Evolutionary conservation across 78 protist species (phyloP), one percentile per base, ranked within the genome.

Genomic region (Isochrysis galbana): DNA sequence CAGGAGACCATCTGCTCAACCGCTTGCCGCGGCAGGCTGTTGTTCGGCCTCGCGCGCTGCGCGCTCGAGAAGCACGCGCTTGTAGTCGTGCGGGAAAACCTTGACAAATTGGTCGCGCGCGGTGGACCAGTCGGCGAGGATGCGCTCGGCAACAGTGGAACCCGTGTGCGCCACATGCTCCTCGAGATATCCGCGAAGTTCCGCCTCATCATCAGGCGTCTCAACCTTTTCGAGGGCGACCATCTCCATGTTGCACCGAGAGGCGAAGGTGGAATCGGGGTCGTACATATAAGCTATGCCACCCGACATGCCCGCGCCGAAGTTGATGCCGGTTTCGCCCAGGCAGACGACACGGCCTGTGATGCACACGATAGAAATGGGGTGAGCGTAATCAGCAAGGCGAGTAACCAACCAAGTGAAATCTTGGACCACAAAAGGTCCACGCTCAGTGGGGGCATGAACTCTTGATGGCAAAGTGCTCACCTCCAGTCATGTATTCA

Each of bases 401-500:
- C n/a, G n/a, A n/a, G n/a, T n/a, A n/a, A n/a, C n/a, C n/a, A n/a
- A n/a, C n/a, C n/a, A n/a, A n/a, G n/a, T n/a, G n/a, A n/a, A n/a
- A n/a, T n/a, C n/a, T n/a, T n/a, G n/a, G n/a, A n/a, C n/a, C n/a
- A n/a, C n/a, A n/a, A n/a, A n/a, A n/a, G n/a, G n/a, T n/a, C n/a
- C n/a, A n/a, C n/a, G n/a, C n/a, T n/a, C n/a, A n/a, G n/a, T n/a
- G n/a, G n/a, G n/a, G n/a, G n/a, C n/a, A n/a, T n/a, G n/a, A n/a
- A n/a, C n/a, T n/a, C n/a, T n/a, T n/a, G n/a, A n/a, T n/a, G n/a
- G n/a, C n/a, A n/a, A n/a, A n/a, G n/a, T n/a, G n/a, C 11, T 78
- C 42, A 5, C 98, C 98, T 26, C 97, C 98, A 19, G 98, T 97
- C 98, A 97, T 97, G 95, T 97, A 97, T 90, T 97, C 98, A 82